Base-by-base conservation (phyloP, 2,329 filamentous ascomycete genomes). In the Diaporthe ilicicola region DNA sequence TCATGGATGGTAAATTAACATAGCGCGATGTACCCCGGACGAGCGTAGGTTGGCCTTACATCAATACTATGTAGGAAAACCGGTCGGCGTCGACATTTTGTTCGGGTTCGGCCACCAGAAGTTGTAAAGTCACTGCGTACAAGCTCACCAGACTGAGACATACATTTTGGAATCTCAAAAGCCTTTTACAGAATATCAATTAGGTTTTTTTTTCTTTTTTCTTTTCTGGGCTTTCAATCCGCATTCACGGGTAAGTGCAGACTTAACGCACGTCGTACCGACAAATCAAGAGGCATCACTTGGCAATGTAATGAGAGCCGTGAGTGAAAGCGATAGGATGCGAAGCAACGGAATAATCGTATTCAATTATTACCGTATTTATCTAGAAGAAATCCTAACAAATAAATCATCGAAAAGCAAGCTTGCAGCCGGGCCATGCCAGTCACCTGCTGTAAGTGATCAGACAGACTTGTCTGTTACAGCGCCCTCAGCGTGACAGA, bases 401-500 rank as follows among this genome's bases (percentile, higher is more conserved):
- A n/a, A 19, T 59, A 15, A 44, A 59, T 59, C 32, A 55, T 55
- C 32, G 5, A 15, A 29, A 13, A 42, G 3, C 24, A 44, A 19
- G 17, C 27, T 29, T n/a, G 15, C 15, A 12, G 27, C 8, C 15
- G 9, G n/a, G 10, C 5, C 54, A 13, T 2, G 10, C 46, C 48
- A 29, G 22, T 44, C 3, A 59, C 9, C 9, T 22, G 17, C 15
- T 13, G 3, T 22, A 42, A 19, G 6, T n/a, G 24, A 59, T 44
- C 15, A 59, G 37, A 44, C 55, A 29, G 37, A 24, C 37, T 59
- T 44, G n/a, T 59, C 55, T 59, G 55, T 59, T 4, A 59, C 55
- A 8, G 55, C 55, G 1, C 55, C 55, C n/a, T 59, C 44, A 1
- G 55, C 55, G 4, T 59, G 55, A 37, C 55, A 59, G 4, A 59